Evolutionary conservation across 768 basidiomycete genomes (phyloP).

Genomic region (Serendipita sp.): DNA sequence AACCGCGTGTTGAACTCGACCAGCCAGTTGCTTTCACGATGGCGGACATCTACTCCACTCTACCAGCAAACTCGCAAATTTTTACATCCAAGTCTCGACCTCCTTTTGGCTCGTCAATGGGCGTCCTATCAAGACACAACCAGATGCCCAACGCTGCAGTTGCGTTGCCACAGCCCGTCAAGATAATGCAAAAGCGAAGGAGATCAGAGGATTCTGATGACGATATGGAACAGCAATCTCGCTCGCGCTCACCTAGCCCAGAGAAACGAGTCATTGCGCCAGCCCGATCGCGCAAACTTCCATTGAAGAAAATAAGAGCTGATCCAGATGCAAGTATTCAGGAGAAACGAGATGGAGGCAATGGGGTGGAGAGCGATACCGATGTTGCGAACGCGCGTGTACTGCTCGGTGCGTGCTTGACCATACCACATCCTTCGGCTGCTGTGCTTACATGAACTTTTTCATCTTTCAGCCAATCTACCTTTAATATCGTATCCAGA

Average conservation of each 20-base stretch:
- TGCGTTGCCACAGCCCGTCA: neutral
- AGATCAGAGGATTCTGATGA: neutral
- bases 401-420: slow-evolving; percentile 45
- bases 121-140: neutral
- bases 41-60: neutral
- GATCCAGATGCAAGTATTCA: slow-evolving; percentile 23
- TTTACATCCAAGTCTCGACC: slow-evolving; percentile 5
- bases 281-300: neutral
- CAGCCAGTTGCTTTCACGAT: neutral
- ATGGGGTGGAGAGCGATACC: slow-evolving; percentile 24
- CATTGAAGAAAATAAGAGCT: slow-evolving; percentile 9
- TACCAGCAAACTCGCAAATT: neutral
- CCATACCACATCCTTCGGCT: slow-evolving; percentile 7
- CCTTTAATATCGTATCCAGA: slow-evolving; percentile 64
- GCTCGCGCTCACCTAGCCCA: neutral
- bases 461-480: slow-evolving; percentile 43
- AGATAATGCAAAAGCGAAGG: neutral
- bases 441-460: slow-evolving; percentile 13
- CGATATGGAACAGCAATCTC: neutral
- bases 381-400: slow-evolving; percentile 68
- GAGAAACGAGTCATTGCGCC: neutral
- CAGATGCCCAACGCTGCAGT: neutral
- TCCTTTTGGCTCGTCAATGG: neutral
- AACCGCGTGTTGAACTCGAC: neutral
- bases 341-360: slow-evolving; percentile 34